These are phyloP conservation scores for Aegilops tauschii DNA, from an alignment of 176 grass and related monocot species.

Conservation along the genomic window DNA sequence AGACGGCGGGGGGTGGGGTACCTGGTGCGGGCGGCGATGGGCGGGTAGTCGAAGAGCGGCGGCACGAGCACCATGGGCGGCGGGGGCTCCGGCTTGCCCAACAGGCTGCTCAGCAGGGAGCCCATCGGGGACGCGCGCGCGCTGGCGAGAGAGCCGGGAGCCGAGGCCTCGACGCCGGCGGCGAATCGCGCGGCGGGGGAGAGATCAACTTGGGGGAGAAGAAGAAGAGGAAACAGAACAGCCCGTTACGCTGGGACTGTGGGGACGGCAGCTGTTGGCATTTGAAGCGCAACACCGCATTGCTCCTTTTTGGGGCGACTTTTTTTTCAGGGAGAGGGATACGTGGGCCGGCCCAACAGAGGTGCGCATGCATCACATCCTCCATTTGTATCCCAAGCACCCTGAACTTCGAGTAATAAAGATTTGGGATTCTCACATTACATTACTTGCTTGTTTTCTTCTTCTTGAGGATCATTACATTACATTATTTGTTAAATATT, in stretches of 20 bases:
- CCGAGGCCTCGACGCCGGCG: background rate
- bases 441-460: too few relatives aligned
- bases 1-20: background rate
- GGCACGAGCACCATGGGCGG: slow-evolving; percentile 95
- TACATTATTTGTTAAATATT: too few relatives aligned
- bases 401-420: too few relatives aligned
- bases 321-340: too few relatives aligned
- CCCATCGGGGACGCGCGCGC: slow-evolving; percentile 18
- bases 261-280: background rate
- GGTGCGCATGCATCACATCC: too few relatives aligned
- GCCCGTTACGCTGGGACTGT: background rate
- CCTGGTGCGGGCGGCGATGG: slow-evolving; percentile 88
- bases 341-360: too few relatives aligned
- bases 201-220: slow-evolving; percentile 11
- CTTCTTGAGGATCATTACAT: too few relatives aligned
- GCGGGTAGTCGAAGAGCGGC: slow-evolving; percentile 96
- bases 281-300: background rate
- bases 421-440: too few relatives aligned
- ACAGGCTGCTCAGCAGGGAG: slow-evolving; percentile 33
- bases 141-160: background rate
- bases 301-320: too few relatives aligned
- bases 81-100: slow-evolving; percentile 51
- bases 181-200: background rate
- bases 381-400: too few relatives aligned
- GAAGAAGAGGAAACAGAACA: background rate